A percentile compares a stretch with the other conserved stretches of the same genome.
These are phyloP conservation scores for Pleurotus tuoliensis DNA, from an alignment of 768 basidiomycete species.

Conservation along the genomic window DNA sequence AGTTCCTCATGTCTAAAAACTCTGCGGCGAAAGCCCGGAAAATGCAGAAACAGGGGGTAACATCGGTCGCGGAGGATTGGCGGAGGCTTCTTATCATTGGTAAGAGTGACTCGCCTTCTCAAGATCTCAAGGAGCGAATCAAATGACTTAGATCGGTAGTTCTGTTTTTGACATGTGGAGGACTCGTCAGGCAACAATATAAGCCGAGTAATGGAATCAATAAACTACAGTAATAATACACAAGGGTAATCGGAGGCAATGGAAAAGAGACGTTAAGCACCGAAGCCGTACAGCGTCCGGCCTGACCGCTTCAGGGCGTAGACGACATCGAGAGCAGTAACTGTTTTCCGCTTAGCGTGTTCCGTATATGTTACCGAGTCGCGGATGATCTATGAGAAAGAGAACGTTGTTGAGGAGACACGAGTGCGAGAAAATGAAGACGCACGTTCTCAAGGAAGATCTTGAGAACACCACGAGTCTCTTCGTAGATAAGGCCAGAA, in stretches of 20 bases:
- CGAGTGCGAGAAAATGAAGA: background rate
- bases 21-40: slow-evolving; percentile 32
- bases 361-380: slow-evolving; percentile 94
- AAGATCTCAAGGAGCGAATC: slow-evolving; percentile 2
- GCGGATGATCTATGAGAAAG: slow-evolving; percentile 56
- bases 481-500: slow-evolving; percentile 83
- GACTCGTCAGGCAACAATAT: background rate
- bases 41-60: slow-evolving; percentile 24
- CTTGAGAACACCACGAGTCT: slow-evolving; percentile 89
- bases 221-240: slow-evolving; percentile 17
- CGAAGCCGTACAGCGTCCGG: slow-evolving; percentile 79
- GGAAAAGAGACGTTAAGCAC: slow-evolving; percentile 38
- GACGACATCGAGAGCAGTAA: slow-evolving; percentile 84
- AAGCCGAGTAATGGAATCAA: slow-evolving; percentile 10
- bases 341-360: slow-evolving; percentile 85
- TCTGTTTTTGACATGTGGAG: background rate
- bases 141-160: background rate
- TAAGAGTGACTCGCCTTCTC: background rate
- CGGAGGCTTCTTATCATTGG: slow-evolving; percentile 20
- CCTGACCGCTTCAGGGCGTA: slow-evolving; percentile 71
- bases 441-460: slow-evolving; percentile 79
- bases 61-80: slow-evolving; percentile 37
- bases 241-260: slow-evolving; percentile 7
- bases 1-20: slow-evolving; percentile 15
- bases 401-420: background rate